Evolutionary conservation across 2,329 filamentous ascomycete species (phyloP).

Genomic region (Graphilbum sp.): DNA sequence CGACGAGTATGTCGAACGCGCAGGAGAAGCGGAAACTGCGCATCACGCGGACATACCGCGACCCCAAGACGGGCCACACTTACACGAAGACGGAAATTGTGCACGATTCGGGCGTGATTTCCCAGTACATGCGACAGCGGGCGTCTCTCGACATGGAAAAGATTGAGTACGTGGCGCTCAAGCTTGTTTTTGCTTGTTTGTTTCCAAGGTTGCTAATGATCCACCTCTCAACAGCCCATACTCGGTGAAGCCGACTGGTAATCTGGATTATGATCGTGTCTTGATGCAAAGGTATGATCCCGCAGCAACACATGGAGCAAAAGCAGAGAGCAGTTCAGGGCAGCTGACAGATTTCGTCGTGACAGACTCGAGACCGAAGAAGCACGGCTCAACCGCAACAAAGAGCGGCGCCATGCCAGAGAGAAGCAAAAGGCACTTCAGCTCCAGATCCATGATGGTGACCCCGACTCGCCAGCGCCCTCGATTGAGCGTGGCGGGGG

Average conservation of each 20-base stretch:
- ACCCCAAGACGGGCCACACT: slow-evolving; percentile 44
- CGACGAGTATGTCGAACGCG: slow-evolving; percentile 44
- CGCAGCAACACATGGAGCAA: background rate
- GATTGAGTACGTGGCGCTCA: slow-evolving; percentile 58
- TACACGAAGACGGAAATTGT: slow-evolving; percentile 47
- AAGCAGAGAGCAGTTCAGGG: no score
- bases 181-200: background rate
- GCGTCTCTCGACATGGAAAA: slow-evolving; percentile 49
- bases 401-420: slow-evolving; percentile 73
- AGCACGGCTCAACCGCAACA: slow-evolving; percentile 75
- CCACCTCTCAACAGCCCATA: slow-evolving; percentile 28
- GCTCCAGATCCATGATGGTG: slow-evolving; percentile 24
- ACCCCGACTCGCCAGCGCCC: slow-evolving; percentile 33
- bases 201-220: background rate
- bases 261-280: slow-evolving; percentile 48
- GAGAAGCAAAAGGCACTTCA: slow-evolving; percentile 70
- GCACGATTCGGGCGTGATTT: slow-evolving; percentile 72
- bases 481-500: slow-evolving; percentile 41
- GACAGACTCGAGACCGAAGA: slow-evolving; percentile 41
- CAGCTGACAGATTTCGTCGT: no score
- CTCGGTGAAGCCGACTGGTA: slow-evolving; percentile 46
- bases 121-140: slow-evolving; percentile 72
- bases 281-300: slow-evolving; percentile 35
- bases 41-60: slow-evolving; percentile 49
- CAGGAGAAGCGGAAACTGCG: slow-evolving; percentile 49